Evolutionary conservation across 2,329 filamentous ascomycete species (phyloP).

Genomic region (Boeremia lycopersici): DNA sequence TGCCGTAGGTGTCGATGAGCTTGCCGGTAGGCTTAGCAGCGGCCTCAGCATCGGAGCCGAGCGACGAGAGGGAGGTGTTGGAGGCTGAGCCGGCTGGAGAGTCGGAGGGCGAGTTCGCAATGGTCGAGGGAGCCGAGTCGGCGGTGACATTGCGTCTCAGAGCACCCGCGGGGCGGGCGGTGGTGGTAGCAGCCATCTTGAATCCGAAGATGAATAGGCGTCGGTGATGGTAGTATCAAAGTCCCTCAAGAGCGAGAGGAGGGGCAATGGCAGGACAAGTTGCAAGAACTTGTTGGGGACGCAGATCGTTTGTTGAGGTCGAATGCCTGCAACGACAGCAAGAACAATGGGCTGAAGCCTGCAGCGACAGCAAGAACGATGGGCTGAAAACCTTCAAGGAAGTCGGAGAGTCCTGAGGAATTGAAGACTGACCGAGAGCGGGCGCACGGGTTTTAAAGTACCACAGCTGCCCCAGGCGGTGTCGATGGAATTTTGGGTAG

Average conservation of each 20-base stretch:
- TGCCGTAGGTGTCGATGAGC: slow-evolving; percentile 90
- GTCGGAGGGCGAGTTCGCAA: slow-evolving; percentile 62
- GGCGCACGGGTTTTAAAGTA: slow-evolving; percentile 15
- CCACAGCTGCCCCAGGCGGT: slow-evolving; percentile 27
- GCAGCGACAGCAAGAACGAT: slow-evolving; percentile 1
- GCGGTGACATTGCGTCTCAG: slow-evolving; percentile 55
- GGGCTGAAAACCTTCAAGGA: slow-evolving; percentile 18
- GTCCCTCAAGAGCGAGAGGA: slow-evolving; percentile 4
- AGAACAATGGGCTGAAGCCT: slow-evolving; percentile 8
- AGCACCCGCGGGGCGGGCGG: slow-evolving; percentile 58
- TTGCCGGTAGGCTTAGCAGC: slow-evolving; percentile 59
- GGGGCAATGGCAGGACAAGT: slow-evolving; percentile 14
- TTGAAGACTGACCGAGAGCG: slow-evolving; percentile 23
- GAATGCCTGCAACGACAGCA: slow-evolving; percentile 13
- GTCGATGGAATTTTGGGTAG: slow-evolving; percentile 30
- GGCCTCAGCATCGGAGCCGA: slow-evolving; percentile 69
- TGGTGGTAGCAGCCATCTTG: slow-evolving; percentile 57
- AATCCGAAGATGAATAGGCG: slow-evolving; percentile 4
- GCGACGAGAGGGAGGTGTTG: slow-evolving; percentile 88
- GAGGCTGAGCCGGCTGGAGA: slow-evolving; percentile 72
- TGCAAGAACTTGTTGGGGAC: slow-evolving; percentile 31
- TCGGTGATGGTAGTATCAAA: slow-evolving; percentile 1
- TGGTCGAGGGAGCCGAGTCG: slow-evolving; percentile 59
- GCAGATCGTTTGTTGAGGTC: slow-evolving; percentile 31
- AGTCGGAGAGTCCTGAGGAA: slow-evolving; percentile 20